Evolutionary conservation across 805 yeast genomes (phyloP).

Genomic region (Candida oleophila): DNA sequence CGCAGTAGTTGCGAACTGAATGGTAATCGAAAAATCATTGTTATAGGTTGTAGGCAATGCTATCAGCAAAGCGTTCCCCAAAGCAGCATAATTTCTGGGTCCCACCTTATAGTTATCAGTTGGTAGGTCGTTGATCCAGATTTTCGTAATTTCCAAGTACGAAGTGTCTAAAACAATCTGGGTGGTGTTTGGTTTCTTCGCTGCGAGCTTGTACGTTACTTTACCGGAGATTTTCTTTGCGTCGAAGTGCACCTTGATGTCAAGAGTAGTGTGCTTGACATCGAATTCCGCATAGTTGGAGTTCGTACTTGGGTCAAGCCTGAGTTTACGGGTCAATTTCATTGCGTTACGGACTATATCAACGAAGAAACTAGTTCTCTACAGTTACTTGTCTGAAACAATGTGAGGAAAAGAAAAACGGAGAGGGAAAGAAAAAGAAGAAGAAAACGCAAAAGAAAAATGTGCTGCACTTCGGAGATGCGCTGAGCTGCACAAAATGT

Average conservation of each 20-base stretch:
- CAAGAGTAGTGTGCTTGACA: constrained; percentile 18
- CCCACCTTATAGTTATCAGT: constrained; percentile 9
- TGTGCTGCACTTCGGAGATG: too few relatives aligned
- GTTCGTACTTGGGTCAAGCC: constrained; percentile 24
- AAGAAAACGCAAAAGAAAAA: too few relatives aligned
- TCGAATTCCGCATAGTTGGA: constrained; percentile 28
- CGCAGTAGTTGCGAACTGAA: constrained; percentile 26
- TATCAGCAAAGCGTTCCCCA: constrained; percentile 27
- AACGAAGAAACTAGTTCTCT: too few relatives aligned
- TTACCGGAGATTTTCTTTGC: constrained; percentile 20
- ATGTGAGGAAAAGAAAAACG: too few relatives aligned
- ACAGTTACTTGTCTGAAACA: too few relatives aligned
- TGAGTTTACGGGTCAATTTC: constrained; percentile 1
- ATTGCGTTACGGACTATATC: too few relatives aligned
- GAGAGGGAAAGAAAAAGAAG: too few relatives aligned
- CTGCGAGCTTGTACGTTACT: constrained; percentile 19
- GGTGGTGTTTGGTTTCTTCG: constrained; percentile 4
- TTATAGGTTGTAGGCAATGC: constrained; percentile 6
- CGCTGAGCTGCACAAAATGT: too few relatives aligned
- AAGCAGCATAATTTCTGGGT: constrained; percentile 15
- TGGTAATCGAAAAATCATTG: constrained; percentile 12
- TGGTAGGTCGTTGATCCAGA: constrained; percentile 17
- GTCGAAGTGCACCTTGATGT: constrained; percentile 24
- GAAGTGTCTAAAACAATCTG: constrained; percentile 27
- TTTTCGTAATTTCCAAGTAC: constrained; percentile 17